Evolutionary conservation across 2,329 filamentous ascomycete species (phyloP).

Genomic region (Dactylellina haptotyla): DNA sequence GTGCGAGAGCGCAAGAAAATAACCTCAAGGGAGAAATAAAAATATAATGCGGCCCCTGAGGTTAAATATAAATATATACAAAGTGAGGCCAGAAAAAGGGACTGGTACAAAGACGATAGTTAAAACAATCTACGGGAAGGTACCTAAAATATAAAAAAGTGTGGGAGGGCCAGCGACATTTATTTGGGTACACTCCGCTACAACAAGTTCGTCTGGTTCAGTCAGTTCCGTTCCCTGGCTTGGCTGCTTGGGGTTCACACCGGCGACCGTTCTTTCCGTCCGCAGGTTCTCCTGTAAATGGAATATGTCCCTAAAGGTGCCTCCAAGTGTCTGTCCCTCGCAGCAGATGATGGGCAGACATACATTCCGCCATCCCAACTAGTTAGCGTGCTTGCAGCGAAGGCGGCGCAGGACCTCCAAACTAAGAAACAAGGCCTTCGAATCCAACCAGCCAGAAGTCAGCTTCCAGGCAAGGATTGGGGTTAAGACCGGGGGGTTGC

Average conservation of each 20-base stretch:
- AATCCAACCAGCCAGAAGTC: slow-evolving; percentile 14
- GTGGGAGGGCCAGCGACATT: slow-evolving; percentile 30
- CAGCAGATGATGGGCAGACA: slow-evolving; percentile 49
- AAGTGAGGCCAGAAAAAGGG: background rate
- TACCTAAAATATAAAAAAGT: slow-evolving; percentile 25
- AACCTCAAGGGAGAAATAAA: background rate
- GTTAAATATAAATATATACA: slow-evolving; percentile 5
- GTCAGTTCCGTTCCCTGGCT: too few species aligned
- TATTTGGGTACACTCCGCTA: slow-evolving; percentile 35
- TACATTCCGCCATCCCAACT: slow-evolving; percentile 23
- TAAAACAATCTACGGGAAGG: slow-evolving; percentile 10
- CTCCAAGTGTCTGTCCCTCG: slow-evolving; percentile 38
- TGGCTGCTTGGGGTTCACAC: too few species aligned
- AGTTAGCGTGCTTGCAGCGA: slow-evolving; percentile 9
- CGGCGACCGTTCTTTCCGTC: slow-evolving; percentile 40
- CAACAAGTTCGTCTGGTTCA: too few species aligned
- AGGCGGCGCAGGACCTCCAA: slow-evolving; percentile 9
- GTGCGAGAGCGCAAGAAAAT: background rate
- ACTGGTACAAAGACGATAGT: background rate
- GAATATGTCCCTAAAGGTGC: background rate
- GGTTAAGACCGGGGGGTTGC: slow-evolving; percentile 28
- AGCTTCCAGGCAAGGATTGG: slow-evolving; percentile 26
- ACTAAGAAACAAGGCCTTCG: background rate
- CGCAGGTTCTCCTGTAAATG: background rate
- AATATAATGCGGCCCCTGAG: background rate